Base-by-base conservation (phyloP, 2,329 filamentous ascomycete genomes). In the Claviceps citrina region DNA sequence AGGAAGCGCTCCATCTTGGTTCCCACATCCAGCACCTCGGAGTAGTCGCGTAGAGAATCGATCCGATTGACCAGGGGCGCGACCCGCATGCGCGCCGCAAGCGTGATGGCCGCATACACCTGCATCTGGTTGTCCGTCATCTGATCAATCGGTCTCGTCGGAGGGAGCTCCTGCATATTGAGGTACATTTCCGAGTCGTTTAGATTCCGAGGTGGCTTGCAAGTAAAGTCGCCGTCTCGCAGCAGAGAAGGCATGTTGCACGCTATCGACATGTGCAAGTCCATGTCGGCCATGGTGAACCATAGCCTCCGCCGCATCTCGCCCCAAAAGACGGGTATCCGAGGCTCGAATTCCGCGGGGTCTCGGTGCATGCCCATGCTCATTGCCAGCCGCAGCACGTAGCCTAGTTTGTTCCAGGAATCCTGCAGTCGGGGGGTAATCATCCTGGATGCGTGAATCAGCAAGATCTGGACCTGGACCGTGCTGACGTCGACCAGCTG, bases 321-420 rank as follows among this genome's bases (percentile, higher is more conserved):
- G n/a, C 64, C 65, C 33, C 65, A 60, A 47, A 71, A 74, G 0
- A 67, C 59, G 5, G 61, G 58, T 38, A 74, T 65, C 24, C 65
- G 62, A 3, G 60, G 57, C 20, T 63, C 59, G 41, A 68, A 72
- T 46, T 75, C 71, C 12, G 66, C 66, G 3, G 71, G 69, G 39
- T 75, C 71, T 4, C 70, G 63, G 47, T 75, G 71, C 35, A 75
- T 56, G 3, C 70, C 71, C 69, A 75, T 73, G 3, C 66, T 68
- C 70, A 74, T 74, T 24, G 69, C 71, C 59, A 71, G 68, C 13
- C 71, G 66, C 5, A 73, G 63, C 31, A 74, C 65, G 39, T 65
- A 63, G 5, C 71, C 71, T n/a, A 74, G 55, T 41, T 71, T 67
- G 12, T 65, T 63, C 71, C 71, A 75, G 0, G 65, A 60, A 38